phyloP scores from a whole-genome alignment of 208 protist species.

The Trypanosoma brucei region DNA sequence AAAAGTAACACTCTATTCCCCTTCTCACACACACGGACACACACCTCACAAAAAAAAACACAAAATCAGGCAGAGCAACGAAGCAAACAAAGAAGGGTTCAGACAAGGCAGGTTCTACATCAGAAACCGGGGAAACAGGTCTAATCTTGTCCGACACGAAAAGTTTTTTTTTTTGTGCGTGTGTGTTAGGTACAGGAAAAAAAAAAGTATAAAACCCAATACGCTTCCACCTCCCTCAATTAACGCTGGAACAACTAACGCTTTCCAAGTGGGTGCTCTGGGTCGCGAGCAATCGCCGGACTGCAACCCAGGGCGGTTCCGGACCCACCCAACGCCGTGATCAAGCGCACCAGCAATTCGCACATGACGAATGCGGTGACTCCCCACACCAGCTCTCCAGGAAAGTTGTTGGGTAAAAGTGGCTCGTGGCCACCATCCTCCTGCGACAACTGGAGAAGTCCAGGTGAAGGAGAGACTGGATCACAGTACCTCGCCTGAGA shows the following conservation, averaged over 20 bases:
- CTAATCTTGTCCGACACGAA: too few relatives aligned
- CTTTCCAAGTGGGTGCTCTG: constrained; percentile 11
- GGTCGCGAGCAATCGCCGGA: constrained; percentile 32
- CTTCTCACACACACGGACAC: too few relatives aligned
- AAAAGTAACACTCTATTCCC: too few relatives aligned
- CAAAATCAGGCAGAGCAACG: too few relatives aligned
- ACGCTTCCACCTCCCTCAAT: background rate
- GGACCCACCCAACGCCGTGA: constrained; percentile 20
- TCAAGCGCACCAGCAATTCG: constrained; percentile 64
- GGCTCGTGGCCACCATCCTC: constrained; percentile 48
- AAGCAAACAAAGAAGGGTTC: too few relatives aligned
- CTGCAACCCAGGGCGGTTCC: constrained; percentile 20
- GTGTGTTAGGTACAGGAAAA: background rate
- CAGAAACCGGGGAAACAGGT: too few relatives aligned
- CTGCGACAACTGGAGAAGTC: constrained; percentile 12
- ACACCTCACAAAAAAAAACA: too few relatives aligned
- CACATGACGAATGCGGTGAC: constrained; percentile 70
- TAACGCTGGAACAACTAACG: background rate
- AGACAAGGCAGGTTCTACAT: too few relatives aligned
- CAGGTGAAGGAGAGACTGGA: constrained; percentile 22
- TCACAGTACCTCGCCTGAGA: constrained; percentile 23
- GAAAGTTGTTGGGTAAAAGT: constrained; percentile 61
- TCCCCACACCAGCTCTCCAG: constrained; percentile 82
- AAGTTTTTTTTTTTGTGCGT: too few relatives aligned
- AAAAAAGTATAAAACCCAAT: constrained; percentile 12